A percentile compares a stretch with the other conserved stretches of the same genome.
Evolutionary conservation across 2,329 filamentous ascomycete genomes (phyloP).

Genomic region (Cryoendolithus antarcticus): DNA sequence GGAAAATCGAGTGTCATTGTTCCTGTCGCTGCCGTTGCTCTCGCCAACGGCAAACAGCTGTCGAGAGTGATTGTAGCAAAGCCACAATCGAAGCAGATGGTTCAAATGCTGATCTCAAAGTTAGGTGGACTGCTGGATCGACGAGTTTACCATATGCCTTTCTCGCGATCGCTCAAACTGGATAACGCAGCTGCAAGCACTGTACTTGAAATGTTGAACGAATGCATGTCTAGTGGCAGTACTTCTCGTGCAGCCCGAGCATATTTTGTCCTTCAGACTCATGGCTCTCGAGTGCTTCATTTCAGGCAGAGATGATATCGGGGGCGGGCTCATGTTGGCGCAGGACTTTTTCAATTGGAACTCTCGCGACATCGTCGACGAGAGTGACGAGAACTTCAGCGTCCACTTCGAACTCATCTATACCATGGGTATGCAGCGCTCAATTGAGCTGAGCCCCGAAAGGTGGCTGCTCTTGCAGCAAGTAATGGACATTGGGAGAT

Average conservation of each 20-base stretch:
- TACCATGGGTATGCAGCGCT: slow-evolving; percentile 28
- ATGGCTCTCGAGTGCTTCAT: slow-evolving; percentile 47
- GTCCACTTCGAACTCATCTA: slow-evolving; percentile 32
- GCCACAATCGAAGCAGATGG: slow-evolving; percentile 44
- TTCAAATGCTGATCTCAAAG: slow-evolving; percentile 41
- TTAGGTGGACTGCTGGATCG: slow-evolving; percentile 45
- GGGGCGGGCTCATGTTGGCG: slow-evolving; percentile 36
- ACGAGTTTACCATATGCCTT: slow-evolving; percentile 42
- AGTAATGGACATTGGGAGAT: slow-evolving; percentile 21
- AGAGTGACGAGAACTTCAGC: slow-evolving; percentile 37
- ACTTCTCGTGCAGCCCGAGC: slow-evolving; percentile 49
- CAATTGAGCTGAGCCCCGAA: slow-evolving; percentile 28
- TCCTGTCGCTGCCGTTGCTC: slow-evolving; percentile 43
- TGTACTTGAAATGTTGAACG: slow-evolving; percentile 29
- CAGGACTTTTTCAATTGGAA: slow-evolving; percentile 38
- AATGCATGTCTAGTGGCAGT: slow-evolving; percentile 38
- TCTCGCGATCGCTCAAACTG: slow-evolving; percentile 38
- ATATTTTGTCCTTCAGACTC: slow-evolving; percentile 52
- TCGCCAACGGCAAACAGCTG: slow-evolving; percentile 31
- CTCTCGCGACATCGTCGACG: slow-evolving; percentile 52
- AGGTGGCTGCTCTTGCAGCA: slow-evolving; percentile 28
- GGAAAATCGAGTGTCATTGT: slow-evolving; percentile 59
- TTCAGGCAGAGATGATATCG: slow-evolving; percentile 31
- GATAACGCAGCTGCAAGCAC: slow-evolving; percentile 15
- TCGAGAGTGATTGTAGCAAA: slow-evolving; percentile 45